phyloP scores from a whole-genome alignment of 2,329 filamentous ascomycete genomes.

The Microsporum canis region DNA sequence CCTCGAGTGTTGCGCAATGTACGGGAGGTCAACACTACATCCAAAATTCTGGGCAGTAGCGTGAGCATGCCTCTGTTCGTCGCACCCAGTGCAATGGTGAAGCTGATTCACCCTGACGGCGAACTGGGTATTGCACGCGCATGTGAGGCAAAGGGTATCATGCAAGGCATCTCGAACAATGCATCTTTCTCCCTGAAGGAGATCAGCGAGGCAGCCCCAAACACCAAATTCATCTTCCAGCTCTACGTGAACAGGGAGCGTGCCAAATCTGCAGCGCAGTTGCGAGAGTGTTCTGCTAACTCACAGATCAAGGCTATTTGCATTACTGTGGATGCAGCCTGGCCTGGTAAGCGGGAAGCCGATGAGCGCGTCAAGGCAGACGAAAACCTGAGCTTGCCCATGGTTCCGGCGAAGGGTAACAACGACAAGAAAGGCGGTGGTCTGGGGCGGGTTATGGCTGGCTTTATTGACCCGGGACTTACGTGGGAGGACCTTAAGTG shows the following conservation, averaged over 20 bases:
- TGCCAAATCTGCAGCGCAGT: slow-evolving; percentile 37
- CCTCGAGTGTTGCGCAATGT: slow-evolving; percentile 43
- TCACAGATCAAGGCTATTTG: slow-evolving; percentile 38
- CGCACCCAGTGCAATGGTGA: slow-evolving; percentile 54
- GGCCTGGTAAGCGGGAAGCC: slow-evolving; percentile 45
- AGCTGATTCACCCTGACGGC: slow-evolving; percentile 52
- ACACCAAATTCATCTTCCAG: slow-evolving; percentile 43
- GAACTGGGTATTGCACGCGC: slow-evolving; percentile 48
- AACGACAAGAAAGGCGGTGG: slow-evolving; percentile 46
- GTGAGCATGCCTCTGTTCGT: slow-evolving; percentile 51
- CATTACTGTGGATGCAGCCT: slow-evolving; percentile 47
- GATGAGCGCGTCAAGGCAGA: slow-evolving; percentile 45
- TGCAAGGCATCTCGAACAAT: slow-evolving; percentile 52
- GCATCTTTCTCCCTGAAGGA: slow-evolving; percentile 49
- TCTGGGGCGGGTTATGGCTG: slow-evolving; percentile 41
- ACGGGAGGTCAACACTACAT: slow-evolving; percentile 38
- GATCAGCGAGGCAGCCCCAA: slow-evolving; percentile 36
- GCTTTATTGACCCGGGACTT: slow-evolving; percentile 43
- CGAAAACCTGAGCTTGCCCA: slow-evolving; percentile 32
- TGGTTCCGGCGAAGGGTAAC: slow-evolving; percentile 34
- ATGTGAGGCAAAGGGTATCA: slow-evolving; percentile 41
- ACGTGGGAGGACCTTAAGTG: slow-evolving; percentile 45
- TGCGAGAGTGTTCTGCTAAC: slow-evolving; percentile 32
- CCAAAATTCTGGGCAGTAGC: slow-evolving; percentile 45
- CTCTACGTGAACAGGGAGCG: slow-evolving; percentile 45